These are phyloP conservation scores for Phlyctochytrium arcticum DNA, from an alignment of 192 early-diverging fungal species.

Conservation along the genomic window DNA sequence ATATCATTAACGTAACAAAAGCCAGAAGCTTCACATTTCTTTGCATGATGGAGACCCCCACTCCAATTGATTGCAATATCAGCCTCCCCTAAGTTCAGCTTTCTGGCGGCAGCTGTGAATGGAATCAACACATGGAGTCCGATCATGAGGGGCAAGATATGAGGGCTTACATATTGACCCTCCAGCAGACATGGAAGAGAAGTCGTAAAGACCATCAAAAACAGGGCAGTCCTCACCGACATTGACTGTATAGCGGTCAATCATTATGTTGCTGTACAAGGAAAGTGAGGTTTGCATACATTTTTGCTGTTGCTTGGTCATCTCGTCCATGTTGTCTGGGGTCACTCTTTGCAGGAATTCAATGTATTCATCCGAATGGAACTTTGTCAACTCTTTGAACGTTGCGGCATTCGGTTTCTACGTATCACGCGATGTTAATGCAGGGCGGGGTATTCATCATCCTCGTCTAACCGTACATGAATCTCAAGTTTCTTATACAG, in stretches of 20 bases:
- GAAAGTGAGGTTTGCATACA: conserved; percentile 39
- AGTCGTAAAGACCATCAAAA: conserved; percentile 96
- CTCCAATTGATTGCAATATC: conserved; percentile 99
- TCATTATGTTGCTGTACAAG: background rate
- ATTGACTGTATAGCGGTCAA: conserved; percentile 53
- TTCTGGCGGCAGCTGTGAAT: conserved; percentile 72
- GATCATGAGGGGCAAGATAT: background rate
- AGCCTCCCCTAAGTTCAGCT: conserved; percentile 70
- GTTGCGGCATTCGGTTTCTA: conserved; percentile 83
- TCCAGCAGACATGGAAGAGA: conserved; percentile 86
- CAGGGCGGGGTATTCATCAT: background rate
- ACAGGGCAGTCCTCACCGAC: conserved; percentile 98
- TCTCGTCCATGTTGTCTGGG: conserved; percentile 47
- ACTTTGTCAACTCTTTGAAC: conserved; percentile 84
- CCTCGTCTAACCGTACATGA: conserved; percentile 7
- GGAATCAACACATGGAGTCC: background rate
- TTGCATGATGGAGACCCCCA: conserved; percentile 94
- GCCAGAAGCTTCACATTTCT: conserved; percentile 81
- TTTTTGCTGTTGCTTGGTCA: conserved; percentile 43
- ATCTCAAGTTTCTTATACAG: conserved; percentile 85
- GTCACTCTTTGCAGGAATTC: conserved; percentile 82
- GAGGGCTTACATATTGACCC: conserved; percentile 62
- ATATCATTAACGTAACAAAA: conserved; percentile 99
- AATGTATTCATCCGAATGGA: conserved; percentile 94
- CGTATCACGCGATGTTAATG: background rate